Evolutionary conservation across 2,329 filamentous ascomycete genomes (phyloP).

Genomic region (Kalaharituber pfeilii): DNA sequence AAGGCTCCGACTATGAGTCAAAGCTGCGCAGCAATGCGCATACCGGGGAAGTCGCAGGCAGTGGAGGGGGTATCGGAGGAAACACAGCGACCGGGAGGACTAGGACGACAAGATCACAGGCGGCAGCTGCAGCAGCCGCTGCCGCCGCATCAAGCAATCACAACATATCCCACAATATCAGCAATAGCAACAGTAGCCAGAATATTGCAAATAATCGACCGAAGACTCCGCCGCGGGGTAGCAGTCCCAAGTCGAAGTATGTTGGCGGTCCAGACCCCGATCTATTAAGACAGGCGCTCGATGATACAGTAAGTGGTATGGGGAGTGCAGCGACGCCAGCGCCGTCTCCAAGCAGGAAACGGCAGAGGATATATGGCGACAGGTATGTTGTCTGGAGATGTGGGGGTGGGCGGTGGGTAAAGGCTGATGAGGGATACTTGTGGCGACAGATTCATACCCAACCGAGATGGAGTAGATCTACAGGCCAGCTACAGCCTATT

Average conservation of each 20-base stretch:
- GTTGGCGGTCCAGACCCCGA: not conserved
- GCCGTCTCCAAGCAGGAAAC: conserved; percentile 19
- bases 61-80: not conserved
- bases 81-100: not conserved
- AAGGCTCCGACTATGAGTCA: not conserved
- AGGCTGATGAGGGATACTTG: conserved; percentile 1
- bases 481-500: conserved; percentile 83
- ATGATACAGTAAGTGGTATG: not conserved
- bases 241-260: not conserved
- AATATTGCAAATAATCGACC: not conserved
- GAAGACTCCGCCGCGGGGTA: not conserved
- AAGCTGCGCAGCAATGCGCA: not conserved
- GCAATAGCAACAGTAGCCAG: not conserved
- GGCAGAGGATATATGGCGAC: conserved; percentile 23
- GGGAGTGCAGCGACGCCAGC: conserved; percentile 10
- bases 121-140: not conserved
- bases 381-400: conserved; percentile 25
- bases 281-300: not conserved
- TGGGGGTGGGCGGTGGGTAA: not conserved
- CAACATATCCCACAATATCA: not conserved
- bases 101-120: not conserved
- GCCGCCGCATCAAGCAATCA: not conserved
- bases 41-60: not conserved
- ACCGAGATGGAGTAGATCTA: conserved; percentile 78
- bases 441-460: conserved; percentile 68